Base-by-base conservation (phyloP, 768 basidiomycete genomes). In the Melanogaster broomeanus region DNA sequence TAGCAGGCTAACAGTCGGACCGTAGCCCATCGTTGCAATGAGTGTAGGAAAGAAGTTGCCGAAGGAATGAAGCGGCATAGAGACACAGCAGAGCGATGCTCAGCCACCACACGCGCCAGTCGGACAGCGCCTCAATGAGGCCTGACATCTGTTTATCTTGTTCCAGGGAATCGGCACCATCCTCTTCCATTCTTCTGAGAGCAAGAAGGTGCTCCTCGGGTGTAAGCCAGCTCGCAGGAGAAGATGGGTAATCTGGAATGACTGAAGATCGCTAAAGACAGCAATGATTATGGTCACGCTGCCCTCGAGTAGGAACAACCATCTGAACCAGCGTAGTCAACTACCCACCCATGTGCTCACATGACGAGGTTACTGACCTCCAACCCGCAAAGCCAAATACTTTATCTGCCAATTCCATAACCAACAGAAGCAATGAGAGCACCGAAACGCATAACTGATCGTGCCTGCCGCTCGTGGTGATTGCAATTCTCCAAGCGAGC, bases 21-120 rank as follows among this genome's bases (percentile, higher is more conserved):
- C 21, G 45, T 42, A 53, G 30, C 52, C 25, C 22, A 48, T 41
- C 9, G 41, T 42, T 24, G 22, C 41, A 27, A 25, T 42, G 22
- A 42, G 22, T 13, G 41, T 69, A 16, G 41, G 87, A 71, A 90
- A 90, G 65, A 82, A 89, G 16, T 82, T 83, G 64, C 86, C 85
- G 75, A 90, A 90, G 3, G 80, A 82, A 24, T 87, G 60, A n/a
- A 4, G 84, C 79, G 21, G 85, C 52, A 43, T 42, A 45, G 65
- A 81, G 74, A 52, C 78, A 78, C 10, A 78, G 79, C 46, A 88
- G 65, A 3, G 83, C 77, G n/a, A 87, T 51, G 16, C 86, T 77
- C 42, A 93, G 72, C 78, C 79, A 86, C 85, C 88, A 92, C 21
- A 91, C 85, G 67, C 83, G 86, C 85, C 84, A 84, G 63, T 92